Conservation (phyloP, 352 stramenopile genomes). For the Phytophthora pseudosyringae region DNA sequence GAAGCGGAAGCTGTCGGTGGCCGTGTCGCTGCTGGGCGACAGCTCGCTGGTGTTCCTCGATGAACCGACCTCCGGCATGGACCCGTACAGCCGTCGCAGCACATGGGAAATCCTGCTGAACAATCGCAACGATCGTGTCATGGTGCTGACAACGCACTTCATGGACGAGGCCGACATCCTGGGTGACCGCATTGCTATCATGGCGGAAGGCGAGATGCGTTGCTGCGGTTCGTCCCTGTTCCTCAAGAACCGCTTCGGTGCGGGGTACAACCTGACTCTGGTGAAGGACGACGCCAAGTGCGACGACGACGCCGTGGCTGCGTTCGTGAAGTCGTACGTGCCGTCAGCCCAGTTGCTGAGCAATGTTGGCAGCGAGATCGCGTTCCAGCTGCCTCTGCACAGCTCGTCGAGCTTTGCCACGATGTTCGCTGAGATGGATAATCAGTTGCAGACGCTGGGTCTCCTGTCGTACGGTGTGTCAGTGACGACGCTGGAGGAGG, state of each 20-base stretch:
- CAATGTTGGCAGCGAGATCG: slow-evolving; percentile 78
- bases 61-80: slow-evolving; percentile 94
- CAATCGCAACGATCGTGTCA: slow-evolving; percentile 63
- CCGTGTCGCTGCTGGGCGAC: slow-evolving; percentile 84
- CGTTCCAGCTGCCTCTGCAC: slow-evolving; percentile 64
- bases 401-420: slow-evolving; percentile 47
- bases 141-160: slow-evolving; percentile 94
- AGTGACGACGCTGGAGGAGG: slow-evolving; percentile 84
- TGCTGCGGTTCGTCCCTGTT: slow-evolving; percentile 80
- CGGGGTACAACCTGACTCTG: slow-evolving; percentile 69
- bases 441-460: slow-evolving; percentile 33
- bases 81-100: slow-evolving; percentile 94
- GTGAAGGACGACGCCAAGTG: slow-evolving; percentile 51
- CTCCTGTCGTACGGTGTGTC: slow-evolving; percentile 62
- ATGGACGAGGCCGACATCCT: slow-evolving; percentile 92
- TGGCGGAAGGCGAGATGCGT: slow-evolving; percentile 73
- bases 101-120: slow-evolving; percentile 86
- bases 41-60: slow-evolving; percentile 87
- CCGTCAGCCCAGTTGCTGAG: slow-evolving; percentile 48
- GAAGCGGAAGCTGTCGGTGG: slow-evolving; percentile 91
- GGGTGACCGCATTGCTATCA: slow-evolving; percentile 81
- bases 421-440: slow-evolving; percentile 71
- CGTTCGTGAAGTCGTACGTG: slow-evolving; percentile 40
- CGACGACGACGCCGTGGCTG: slow-evolving; percentile 24
- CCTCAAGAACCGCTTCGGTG: slow-evolving; percentile 71